Percentiles rank a stretch among this genome's conserved stretches.
These are phyloP conservation scores for Mycena olivaceomarginata DNA, from an alignment of 768 basidiomycete genomes.

Conservation along the genomic window DNA sequence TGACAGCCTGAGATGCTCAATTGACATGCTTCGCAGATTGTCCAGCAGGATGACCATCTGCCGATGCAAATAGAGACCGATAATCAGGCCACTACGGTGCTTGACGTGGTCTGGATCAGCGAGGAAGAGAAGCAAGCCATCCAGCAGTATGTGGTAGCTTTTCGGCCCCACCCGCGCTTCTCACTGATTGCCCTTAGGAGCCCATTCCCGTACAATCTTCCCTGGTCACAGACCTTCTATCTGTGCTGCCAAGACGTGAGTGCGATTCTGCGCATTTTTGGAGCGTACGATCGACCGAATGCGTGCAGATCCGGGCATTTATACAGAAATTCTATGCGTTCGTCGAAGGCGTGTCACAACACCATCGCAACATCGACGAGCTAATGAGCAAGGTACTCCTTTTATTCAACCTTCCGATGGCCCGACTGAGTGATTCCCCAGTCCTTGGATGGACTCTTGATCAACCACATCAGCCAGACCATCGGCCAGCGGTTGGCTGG, in stretches of 20 bases:
- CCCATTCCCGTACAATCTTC: slow-evolving; percentile 81
- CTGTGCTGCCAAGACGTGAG: slow-evolving; percentile 92
- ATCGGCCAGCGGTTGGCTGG: slow-evolving; percentile 84
- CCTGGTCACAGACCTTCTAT: slow-evolving; percentile 97
- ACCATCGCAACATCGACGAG: slow-evolving; percentile 94
- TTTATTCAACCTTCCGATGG: not conserved
- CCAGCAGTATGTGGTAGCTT: slow-evolving; percentile 63
- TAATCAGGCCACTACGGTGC: slow-evolving; percentile 81
- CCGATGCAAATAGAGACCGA: slow-evolving; percentile 85
- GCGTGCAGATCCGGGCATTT: slow-evolving; percentile 84
- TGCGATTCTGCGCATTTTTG: slow-evolving; percentile 34
- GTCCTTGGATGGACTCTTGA: slow-evolving; percentile 92
- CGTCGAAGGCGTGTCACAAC: slow-evolving; percentile 95
- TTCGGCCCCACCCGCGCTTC: slow-evolving; percentile 8
- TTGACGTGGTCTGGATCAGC: slow-evolving; percentile 90
- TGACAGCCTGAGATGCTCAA: not conserved
- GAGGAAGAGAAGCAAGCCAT: slow-evolving; percentile 79
- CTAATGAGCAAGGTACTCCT: slow-evolving; percentile 86
- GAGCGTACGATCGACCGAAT: not conserved
- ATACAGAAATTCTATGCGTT: slow-evolving; percentile 98
- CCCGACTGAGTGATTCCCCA: slow-evolving; percentile 52
- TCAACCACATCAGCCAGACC: slow-evolving; percentile 83
- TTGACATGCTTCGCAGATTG: slow-evolving; percentile 71
- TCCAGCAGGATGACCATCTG: slow-evolving; percentile 90
- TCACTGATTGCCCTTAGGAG: slow-evolving; percentile 62